These are phyloP conservation scores for Colletotrichum lentis DNA, from an alignment of 2,329 filamentous ascomycete genomes.

Conservation along the genomic window DNA sequence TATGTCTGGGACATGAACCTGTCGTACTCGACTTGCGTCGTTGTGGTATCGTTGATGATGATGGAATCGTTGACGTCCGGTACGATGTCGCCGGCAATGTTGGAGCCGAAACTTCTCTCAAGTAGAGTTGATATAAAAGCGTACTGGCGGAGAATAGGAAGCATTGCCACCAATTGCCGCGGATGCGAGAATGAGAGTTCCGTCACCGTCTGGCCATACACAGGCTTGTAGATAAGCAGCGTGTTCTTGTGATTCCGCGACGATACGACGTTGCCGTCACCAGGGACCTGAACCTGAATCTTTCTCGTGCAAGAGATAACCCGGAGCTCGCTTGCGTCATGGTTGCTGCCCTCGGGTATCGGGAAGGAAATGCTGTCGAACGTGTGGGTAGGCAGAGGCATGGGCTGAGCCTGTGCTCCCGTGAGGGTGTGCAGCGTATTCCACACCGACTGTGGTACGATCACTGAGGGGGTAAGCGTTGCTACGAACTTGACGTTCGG, in stretches of 20 bases:
- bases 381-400: constrained; percentile 53
- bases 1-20: constrained; percentile 44
- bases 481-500: constrained; percentile 79
- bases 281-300: constrained; percentile 57
- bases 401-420: constrained; percentile 54
- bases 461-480: constrained; percentile 76
- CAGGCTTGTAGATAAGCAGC: constrained; percentile 75
- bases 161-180: constrained; percentile 74
- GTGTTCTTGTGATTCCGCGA: constrained; percentile 62
- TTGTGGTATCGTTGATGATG: constrained; percentile 40
- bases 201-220: constrained; percentile 72
- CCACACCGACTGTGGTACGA: constrained; percentile 72
- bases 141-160: constrained; percentile 80
- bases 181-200: constrained; percentile 81
- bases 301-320: constrained; percentile 60
- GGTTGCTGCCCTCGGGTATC: constrained; percentile 55
- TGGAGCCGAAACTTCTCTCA: constrained; percentile 61
- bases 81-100: constrained; percentile 28
- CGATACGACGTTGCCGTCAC: constrained; percentile 43
- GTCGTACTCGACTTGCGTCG: constrained; percentile 46
- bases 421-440: constrained; percentile 68
- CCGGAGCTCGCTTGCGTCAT: constrained; percentile 66
- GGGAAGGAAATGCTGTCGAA: constrained; percentile 69
- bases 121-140: constrained; percentile 73
- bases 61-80: constrained; percentile 45